Percentiles rank a stretch among this genome's conserved stretches.
Conservation (phyloP, 176 grass and related monocot species). For the Paspalum vaginatum region DNA sequence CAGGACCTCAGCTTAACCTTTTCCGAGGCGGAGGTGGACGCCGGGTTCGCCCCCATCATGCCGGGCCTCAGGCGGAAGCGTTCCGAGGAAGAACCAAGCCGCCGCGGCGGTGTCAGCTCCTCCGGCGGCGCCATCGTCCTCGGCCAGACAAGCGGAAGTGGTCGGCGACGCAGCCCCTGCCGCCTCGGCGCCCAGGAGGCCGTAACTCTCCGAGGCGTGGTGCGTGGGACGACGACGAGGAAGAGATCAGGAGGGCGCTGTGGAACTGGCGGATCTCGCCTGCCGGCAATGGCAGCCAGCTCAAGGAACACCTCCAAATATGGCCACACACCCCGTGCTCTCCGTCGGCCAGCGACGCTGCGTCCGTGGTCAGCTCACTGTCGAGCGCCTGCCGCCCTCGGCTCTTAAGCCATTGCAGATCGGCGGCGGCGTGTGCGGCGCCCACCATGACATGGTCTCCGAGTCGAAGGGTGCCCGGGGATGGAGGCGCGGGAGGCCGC, state of each 20-base stretch:
- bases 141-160: not conserved
- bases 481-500: too few species aligned
- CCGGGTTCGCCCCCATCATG: conserved; percentile 67
- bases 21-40: conserved; percentile 67
- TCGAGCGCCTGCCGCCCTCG: too few species aligned
- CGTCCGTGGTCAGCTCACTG: too few species aligned
- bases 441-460: too few species aligned
- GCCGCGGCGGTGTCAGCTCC: conserved; percentile 14
- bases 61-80: conserved; percentile 53
- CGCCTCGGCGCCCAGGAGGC: conserved; percentile 31
- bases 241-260: conserved; percentile 54
- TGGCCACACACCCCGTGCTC: conserved; percentile 93
- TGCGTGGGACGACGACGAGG: conserved; percentile 71
- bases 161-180: not conserved
- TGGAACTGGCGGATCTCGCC: conserved; percentile 57
- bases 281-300: conserved; percentile 38
- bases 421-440: too few species aligned
- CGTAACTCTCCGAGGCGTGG: conserved; percentile 96
- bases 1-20: conserved; percentile 85
- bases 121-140: not conserved
- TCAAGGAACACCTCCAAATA: conserved; percentile 75
- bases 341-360: too few species aligned
- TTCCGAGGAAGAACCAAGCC: conserved; percentile 19
- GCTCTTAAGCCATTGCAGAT: too few species aligned
- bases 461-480: too few species aligned